Base-by-base conservation (phyloP, 495 filamentous ascomycete genomes). In the Opeltia flavorubescens region DNA sequence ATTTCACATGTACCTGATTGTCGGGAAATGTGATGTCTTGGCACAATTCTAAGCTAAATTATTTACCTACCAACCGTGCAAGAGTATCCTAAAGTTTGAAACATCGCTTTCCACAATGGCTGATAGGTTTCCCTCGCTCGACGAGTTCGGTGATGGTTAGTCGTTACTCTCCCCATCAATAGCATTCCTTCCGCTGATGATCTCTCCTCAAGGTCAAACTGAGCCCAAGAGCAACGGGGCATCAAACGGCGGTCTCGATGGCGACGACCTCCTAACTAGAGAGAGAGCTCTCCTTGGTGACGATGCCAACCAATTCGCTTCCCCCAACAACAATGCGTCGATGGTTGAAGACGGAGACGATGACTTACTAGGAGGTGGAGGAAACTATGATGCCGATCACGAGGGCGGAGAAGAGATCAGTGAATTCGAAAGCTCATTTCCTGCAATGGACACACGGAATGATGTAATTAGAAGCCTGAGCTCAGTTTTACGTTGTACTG, bases 101-200 rank as follows among this genome's bases (percentile, higher is more conserved):
- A 13, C 9, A 4, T 21, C 20, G n/a, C 21, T 20, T 6, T 8
- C 38, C 52, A 72, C 41, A 23, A 98, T 98, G 91, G 89, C 91
- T 18, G 88, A 96, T 67, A 73, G 89, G 60, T 98, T 98, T 66
- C 91, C 91, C 45, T 93, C 91, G 18, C 68, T 98, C 60, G 91
- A 98, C 63, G 91, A 96, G 61, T 88, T 96, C 64, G 83, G 89
- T 59, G 86, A 82, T 46, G 89, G 89, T 78, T 75, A 71, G 82
- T 20, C 27, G 26, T 50, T n/a, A n/a, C n/a, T n/a, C n/a, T 59
- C 48, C 54, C 60, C 23, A 63, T 61, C 35, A 60, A 57, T 40
- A 65, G 54, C 26, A 24, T 48, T 60, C 15, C 34, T 5, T 44
- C 17, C 18, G 49, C 20, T 44, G 24, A 26, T 28, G 47, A 46